Percentiles rank a stretch among this genome's conserved stretches.
These are phyloP conservation scores for Boletus barrowsii DNA, from an alignment of 768 basidiomycete species.

Conservation along the genomic window DNA sequence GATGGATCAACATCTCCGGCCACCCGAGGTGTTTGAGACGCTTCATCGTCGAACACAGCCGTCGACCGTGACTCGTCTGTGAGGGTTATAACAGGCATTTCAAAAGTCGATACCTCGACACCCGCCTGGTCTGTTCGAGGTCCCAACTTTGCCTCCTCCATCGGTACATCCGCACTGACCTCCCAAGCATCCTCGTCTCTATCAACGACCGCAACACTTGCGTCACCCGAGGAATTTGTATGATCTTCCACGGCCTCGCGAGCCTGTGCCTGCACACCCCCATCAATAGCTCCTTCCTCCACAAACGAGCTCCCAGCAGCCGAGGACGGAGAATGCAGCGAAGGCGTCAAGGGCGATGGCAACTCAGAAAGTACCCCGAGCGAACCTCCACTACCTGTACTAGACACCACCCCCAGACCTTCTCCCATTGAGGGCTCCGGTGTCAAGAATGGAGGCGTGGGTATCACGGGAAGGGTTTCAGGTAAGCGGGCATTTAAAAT, in stretches of 20 bases:
- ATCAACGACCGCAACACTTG: neutral
- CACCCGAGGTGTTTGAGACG: neutral
- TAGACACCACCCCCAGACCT: neutral
- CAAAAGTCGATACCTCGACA: neutral
- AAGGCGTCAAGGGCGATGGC: slow-evolving; percentile 4
- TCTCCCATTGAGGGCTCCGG: neutral
- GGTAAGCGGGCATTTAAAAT: neutral
- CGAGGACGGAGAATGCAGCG: neutral
- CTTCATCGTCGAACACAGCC: neutral
- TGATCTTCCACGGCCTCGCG: neutral
- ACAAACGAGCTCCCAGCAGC: neutral
- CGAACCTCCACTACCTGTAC: neutral
- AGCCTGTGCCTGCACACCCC: neutral
- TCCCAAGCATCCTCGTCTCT: neutral
- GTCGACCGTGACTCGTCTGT: neutral
- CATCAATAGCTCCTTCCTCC: neutral
- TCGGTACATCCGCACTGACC: neutral
- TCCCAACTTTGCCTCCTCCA: neutral
- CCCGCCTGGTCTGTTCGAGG: neutral
- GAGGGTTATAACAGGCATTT: neutral
- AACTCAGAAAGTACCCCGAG: neutral
- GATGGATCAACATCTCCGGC: neutral
- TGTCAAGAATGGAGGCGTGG: slow-evolving; percentile 3
- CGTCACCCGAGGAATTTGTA: neutral
- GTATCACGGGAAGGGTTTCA: neutral